Evolutionary conservation across 192 early-diverging fungal species (phyloP).

Genomic region (Entrophospora sp.): DNA sequence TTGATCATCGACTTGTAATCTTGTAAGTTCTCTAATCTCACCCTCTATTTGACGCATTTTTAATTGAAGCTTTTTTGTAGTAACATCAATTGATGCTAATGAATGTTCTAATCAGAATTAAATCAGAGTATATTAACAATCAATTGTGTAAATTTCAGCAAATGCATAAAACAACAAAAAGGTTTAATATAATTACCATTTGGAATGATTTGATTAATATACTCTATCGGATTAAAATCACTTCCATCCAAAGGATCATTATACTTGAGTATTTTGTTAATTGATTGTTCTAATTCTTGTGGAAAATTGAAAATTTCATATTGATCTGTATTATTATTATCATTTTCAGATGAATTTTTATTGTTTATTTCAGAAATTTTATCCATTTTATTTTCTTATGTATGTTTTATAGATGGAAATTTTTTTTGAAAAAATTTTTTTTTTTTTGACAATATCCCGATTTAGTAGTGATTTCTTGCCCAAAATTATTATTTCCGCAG

Average conservation of each 20-base stretch:
- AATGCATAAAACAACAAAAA: neutral
- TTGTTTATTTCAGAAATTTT: too few species aligned
- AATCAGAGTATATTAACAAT: neutral
- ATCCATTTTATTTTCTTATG: too few species aligned
- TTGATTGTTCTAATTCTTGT: conserved; percentile 47
- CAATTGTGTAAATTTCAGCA: neutral
- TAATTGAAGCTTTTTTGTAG: conserved; percentile 47
- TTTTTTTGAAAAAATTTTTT: too few species aligned
- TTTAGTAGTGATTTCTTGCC: too few species aligned
- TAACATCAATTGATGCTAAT: conserved; percentile 54
- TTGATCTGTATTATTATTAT: too few species aligned
- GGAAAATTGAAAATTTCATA: conserved; percentile 32
- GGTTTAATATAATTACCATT: conserved; percentile 40
- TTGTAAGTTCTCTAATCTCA: conserved; percentile 64
- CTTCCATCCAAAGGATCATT: conserved; percentile 58
- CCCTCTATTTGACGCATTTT: conserved; percentile 52
- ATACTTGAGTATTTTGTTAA: conserved; percentile 42
- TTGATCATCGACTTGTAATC: conserved; percentile 56
- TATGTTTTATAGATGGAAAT: too few species aligned
- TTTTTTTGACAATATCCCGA: too few species aligned
- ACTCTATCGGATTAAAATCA: conserved; percentile 65
- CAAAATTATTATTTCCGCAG: too few species aligned
- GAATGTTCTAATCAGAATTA: conserved; percentile 46
- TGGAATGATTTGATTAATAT: conserved; percentile 75
- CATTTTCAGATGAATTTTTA: too few species aligned